Conservation (phyloP, 2,329 filamentous ascomycete species). For the Aspergillaceae sp. region DNA sequence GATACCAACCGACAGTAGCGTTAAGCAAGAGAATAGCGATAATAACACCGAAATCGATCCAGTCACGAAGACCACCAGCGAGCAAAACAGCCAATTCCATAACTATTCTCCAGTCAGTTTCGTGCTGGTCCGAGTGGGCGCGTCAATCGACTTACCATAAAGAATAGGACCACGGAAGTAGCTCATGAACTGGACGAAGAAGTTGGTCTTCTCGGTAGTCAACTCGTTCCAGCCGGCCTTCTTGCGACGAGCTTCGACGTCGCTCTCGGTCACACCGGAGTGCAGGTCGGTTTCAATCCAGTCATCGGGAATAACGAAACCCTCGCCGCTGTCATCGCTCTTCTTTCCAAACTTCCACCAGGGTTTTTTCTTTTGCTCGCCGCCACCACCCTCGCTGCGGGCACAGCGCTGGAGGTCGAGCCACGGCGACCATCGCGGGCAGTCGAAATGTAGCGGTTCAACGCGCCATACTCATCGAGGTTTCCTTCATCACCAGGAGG, state of each 20-base stretch:
- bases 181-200: slow-evolving; percentile 64
- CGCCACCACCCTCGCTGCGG: slow-evolving; percentile 32
- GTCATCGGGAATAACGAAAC: slow-evolving; percentile 51
- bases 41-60: slow-evolving; percentile 71
- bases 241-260: slow-evolving; percentile 58
- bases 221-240: slow-evolving; percentile 64
- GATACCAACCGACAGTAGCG: slow-evolving; percentile 69
- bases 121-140: slow-evolving; percentile 3
- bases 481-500: slow-evolving; percentile 18
- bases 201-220: slow-evolving; percentile 64
- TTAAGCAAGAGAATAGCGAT: slow-evolving; percentile 67
- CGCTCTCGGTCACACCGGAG: slow-evolving; percentile 50
- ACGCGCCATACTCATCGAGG: slow-evolving; percentile 55
- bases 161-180: slow-evolving; percentile 71
- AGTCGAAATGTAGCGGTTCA: slow-evolving; percentile 60
- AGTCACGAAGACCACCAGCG: slow-evolving; percentile 65
- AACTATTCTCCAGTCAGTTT: slow-evolving; percentile 25
- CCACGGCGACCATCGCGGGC: slow-evolving; percentile 53
- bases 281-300: slow-evolving; percentile 62
- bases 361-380: slow-evolving; percentile 40
- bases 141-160: slow-evolving; percentile 50
- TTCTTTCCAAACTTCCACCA: slow-evolving; percentile 48
- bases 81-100: slow-evolving; percentile 70
- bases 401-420: slow-evolving; percentile 36
- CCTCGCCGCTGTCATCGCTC: slow-evolving; percentile 18